Evolutionary conservation across 306 rosid species (phyloP).

Genomic region (Casuarina glauca): DNA sequence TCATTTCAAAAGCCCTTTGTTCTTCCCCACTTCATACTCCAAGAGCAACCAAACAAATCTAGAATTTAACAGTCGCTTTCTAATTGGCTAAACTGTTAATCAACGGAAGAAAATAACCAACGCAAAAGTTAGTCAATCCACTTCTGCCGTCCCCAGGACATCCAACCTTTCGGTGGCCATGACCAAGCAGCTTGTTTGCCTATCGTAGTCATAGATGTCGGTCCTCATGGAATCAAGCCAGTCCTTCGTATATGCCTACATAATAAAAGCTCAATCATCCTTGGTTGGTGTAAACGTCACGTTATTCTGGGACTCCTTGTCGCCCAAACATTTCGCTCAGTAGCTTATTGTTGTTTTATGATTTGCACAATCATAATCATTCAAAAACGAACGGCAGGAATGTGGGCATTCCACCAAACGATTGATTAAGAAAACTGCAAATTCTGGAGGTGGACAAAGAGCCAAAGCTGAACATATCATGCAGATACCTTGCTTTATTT

Average conservation of each 20-base stretch:
- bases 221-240: conserved; percentile 16
- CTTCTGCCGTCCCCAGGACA: conserved; percentile 2
- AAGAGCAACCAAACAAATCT: not conserved
- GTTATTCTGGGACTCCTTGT: conserved; percentile 22
- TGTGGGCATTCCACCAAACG: not conserved
- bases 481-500: not conserved
- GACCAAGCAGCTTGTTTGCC: conserved; percentile 21
- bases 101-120: not conserved
- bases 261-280: not conserved
- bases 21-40: not conserved
- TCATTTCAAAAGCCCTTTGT: not conserved
- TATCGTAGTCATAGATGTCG: conserved; percentile 19
- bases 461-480: not conserved
- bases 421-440: not conserved
- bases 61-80: not conserved
- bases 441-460: not conserved
- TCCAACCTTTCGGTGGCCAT: conserved; percentile 23
- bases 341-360: not conserved
- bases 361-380: not conserved
- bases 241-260: not conserved
- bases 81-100: not conserved
- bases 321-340: not conserved
- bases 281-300: conserved; percentile 25
- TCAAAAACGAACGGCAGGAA: conserved; percentile 15
- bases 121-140: not conserved